Base-by-base conservation (phyloP, 176 grass and related monocot genomes). In the Phoenix roebelenii region DNA sequence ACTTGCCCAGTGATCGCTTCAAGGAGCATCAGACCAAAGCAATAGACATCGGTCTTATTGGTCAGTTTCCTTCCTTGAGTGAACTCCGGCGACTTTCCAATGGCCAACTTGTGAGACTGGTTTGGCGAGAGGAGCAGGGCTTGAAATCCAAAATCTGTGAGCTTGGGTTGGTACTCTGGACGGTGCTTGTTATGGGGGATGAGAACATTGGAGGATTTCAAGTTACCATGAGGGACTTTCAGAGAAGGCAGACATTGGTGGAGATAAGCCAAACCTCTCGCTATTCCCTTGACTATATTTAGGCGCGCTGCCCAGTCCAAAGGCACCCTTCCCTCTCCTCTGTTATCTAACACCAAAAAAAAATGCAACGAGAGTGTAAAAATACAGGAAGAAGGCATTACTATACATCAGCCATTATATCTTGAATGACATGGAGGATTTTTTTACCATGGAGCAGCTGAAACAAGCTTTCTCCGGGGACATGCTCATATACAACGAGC, bases 131-230 rank as follows among this genome's bases (percentile, higher is more conserved):
- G 25, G 16, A 98, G 79, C 57, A 92, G 73, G 16, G 87, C 73
- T 52, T 81, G 84, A 58, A 98, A 66, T 9, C 93, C 87, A 16
- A 72, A 65, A 66, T 98, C 93, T 20, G 70, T 98, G 63, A 98
- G 82, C 77, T 92, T 91, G 58, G 93, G 16, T 18, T 48, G 51
- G 51, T 64, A 51, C 28, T 63, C 18, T 26, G 64, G 22, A 12
- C 4, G 58, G 35, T 30, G 16, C n/a, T 25, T 22, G 18, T 49
- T 20, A 0, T 12, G 50, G 18, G 50, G 54, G 76, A 92, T 65
- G 64, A 97, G 49, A n/a, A 98, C 74, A 66, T 98, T 92, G 66
- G 87, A 79, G 18, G 84, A 88, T 72, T 98, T 98, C 60, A 92
- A 64, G 87, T 98, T 85, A 58, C 78, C 93, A 70, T 98, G 87